Evolutionary conservation across 805 yeast species (phyloP), one percentile per base, ranked within the genome.

Genomic region (Myxozyma neotropica): DNA sequence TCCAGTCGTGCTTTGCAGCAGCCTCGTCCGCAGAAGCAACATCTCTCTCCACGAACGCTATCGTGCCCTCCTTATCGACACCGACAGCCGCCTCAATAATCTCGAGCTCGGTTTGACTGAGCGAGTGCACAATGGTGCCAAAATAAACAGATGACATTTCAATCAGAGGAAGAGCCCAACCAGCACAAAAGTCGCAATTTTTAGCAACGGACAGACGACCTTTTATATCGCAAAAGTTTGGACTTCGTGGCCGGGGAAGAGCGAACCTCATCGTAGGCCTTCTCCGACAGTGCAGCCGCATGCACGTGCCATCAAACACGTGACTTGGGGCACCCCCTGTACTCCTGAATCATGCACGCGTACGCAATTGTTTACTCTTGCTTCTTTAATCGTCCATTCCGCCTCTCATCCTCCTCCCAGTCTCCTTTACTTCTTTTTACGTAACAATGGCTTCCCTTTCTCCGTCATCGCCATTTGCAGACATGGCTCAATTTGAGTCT

Each of bases 51-150:
- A 78, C 68, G 59, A 71, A 80, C 45, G 72, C 78, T 56, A 85
- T 88, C 15, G 70, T 73, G 1, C 96, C 96, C 1, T 70, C 66
- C 0, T 57, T 50, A 52, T 81, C 80, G 8, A 89, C 94, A 4
- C 90, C 93, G 26, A 88, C 72, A 0, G 85, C 79, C 21, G 87
- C 81, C 19, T 79, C 75, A 21, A 83, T 70, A 38, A 87, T 78
- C 64, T 89, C 83, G 2, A 91, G 68, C 21, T 74, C 70, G 0
- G 84, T 85, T 17, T 88, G 70, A 1, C 52, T 62, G 1, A 94
- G 91, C 0, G 93, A 84, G 71, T 89, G 94, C 10, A 86, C 80
- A 59, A 88, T 79, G 0, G 91, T 85, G 4, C 95, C 96, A 64
- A 33, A 33, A 46, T 58, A 61, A 21, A 61, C 57, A 10, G 54